Percentiles rank a stretch among this genome's conserved stretches.
phyloP scores from a whole-genome alignment of 78 protist species.

The Speleostelium caveatum region DNA sequence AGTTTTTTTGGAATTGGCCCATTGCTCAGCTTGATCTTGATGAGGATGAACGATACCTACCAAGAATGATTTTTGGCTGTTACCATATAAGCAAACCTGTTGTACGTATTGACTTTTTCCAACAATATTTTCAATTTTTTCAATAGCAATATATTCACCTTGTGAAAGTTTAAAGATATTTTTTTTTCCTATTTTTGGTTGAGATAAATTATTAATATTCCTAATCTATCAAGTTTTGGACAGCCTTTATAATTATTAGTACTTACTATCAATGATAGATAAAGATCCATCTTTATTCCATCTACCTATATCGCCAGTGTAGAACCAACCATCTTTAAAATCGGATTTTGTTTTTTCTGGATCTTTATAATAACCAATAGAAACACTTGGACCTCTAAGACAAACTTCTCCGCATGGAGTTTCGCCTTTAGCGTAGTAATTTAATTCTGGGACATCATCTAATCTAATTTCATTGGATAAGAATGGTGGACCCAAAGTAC shows the following conservation, averaged over 20 bases:
- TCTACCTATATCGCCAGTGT: constrained; percentile 97
- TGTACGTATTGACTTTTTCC: constrained; percentile 28
- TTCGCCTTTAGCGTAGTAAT: constrained; percentile 44
- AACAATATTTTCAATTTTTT: constrained; percentile 43
- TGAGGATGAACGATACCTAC: constrained; percentile 62
- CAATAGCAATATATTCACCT: constrained; percentile 95
- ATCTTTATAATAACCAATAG: constrained; percentile 91
- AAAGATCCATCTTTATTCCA: constrained; percentile 79
- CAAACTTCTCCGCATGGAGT: constrained; percentile 92
- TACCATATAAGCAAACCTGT: constrained; percentile 73
- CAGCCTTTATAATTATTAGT: too few species aligned
- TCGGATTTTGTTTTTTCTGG: constrained; percentile 85
- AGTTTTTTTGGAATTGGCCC: constrained; percentile 22
- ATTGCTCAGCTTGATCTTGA: constrained; percentile 23
- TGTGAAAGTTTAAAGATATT: constrained; percentile 91
- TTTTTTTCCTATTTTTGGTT: too few species aligned
- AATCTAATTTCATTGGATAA: constrained; percentile 82
- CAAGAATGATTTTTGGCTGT: constrained; percentile 30
- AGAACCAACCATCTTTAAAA: constrained; percentile 91
- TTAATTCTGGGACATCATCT: constrained; percentile 91
- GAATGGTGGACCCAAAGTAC: constrained; percentile 66
- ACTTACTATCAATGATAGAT: constrained; percentile 93
- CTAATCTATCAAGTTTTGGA: too few species aligned
- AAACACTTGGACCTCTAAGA: constrained; percentile 91
- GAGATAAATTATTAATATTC: too few species aligned